These are phyloP conservation scores for Phytophthora rubi DNA, from an alignment of 352 stramenopile genomes.

Conservation along the genomic window DNA sequence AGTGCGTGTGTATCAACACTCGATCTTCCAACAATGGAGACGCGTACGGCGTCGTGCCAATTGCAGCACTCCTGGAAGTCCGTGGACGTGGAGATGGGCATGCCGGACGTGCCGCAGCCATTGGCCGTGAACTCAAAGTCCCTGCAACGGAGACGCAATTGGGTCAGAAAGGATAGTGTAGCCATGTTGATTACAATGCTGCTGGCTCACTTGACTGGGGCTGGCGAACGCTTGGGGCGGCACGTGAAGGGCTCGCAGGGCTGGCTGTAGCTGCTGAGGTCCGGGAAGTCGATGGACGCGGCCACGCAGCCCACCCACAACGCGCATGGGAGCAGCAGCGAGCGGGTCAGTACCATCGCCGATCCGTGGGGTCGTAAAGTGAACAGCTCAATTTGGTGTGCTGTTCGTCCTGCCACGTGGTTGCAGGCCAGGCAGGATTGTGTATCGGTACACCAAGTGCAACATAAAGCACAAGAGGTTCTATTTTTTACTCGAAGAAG, in stretches of 20 bases:
- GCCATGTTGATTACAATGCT: constrained; percentile 1
- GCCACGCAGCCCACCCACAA: constrained; percentile 16
- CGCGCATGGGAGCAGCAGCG: constrained; percentile 27
- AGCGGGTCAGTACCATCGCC: constrained; percentile 22
- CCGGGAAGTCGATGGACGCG: constrained; percentile 28
- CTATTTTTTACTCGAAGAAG: too few relatives aligned
- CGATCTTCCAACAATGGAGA: neutral
- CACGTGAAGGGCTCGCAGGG: constrained; percentile 54
- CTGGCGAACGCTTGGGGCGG: constrained; percentile 19
- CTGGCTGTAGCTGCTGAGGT: constrained; percentile 45
- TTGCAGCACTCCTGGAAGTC: constrained; percentile 83
- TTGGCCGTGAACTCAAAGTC: constrained; percentile 80
- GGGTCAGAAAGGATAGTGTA: constrained; percentile 7
- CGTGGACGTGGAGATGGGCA: constrained; percentile 50
- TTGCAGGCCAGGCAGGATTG: neutral
- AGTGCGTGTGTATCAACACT: neutral
- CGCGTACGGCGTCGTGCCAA: constrained; percentile 78
- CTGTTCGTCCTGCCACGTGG: constrained; percentile 17
- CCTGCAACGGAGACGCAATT: constrained; percentile 29
- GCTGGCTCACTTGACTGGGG: constrained; percentile 30
- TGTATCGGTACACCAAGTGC: neutral
- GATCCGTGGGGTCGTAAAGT: constrained; percentile 3
- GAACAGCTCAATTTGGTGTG: neutral
- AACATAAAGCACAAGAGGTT: neutral
- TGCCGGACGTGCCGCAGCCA: constrained; percentile 68